Base-by-base conservation (phyloP, 2,329 filamentous ascomycete genomes). In the Clonostachys solani region DNA sequence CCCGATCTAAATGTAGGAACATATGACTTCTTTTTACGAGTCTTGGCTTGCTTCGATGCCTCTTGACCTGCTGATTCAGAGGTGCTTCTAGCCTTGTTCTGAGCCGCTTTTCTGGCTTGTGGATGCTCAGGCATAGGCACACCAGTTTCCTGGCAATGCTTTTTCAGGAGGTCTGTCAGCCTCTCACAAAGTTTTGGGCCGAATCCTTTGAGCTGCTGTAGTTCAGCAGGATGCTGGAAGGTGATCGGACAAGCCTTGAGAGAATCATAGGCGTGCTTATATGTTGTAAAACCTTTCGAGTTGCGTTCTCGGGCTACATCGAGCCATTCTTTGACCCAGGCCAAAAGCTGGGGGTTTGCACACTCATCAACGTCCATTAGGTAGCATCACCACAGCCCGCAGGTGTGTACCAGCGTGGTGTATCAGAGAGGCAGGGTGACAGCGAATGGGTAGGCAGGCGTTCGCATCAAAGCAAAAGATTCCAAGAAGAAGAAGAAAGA, bases 261-360 rank as follows among this genome's bases (percentile, higher is more conserved):
- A 3, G 88, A 87, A 49, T 89, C 78, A 58, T 89, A 89, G 1
- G 89, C 89, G 55, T 85, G 82, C 53, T 81, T 86, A 63, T 91
- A 92, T 0, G 80, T 84, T n/a, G 76, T 80, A 19, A 83, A 67
- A 18, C 85, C 86, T 60, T 89, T 90, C 16, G 81, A 80, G 59
- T 86, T 89, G 42, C 78, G 78, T 54, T 89, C 81, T 43, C 78
- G 75, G 12, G 86, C 87, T 38, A 78, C 62, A 41, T 91, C 85
- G 44, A 86, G 77, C 86, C 85, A 90, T 69, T 91, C 86, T 58
- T 87, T 84, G 44, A 92, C 81, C 83, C 86, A 92, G 53, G 70
- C 68, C 12, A 92, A 74, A 9, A 90, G 74, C 38, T 89, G 73
- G 6, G 87, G 83, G 56, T 94, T 94, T 15, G 82, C 77, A 53